Evolutionary conservation across 306 rosid species (phyloP), one percentile per base, ranked within the genome.

Genomic region (Arachis hypogaea): DNA sequence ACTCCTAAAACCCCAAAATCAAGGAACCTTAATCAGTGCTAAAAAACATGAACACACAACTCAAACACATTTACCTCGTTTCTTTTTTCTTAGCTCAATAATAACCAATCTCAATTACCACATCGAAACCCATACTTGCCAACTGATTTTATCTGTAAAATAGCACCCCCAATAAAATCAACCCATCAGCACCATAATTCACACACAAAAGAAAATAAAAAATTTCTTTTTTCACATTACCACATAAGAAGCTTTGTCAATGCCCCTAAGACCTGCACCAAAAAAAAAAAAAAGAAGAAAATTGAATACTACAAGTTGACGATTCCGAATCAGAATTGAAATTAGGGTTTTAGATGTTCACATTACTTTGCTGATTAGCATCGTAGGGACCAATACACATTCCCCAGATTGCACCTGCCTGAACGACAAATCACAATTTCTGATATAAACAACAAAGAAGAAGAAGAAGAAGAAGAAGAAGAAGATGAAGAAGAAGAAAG

Each of bases 341-440:
- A 18, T n/a, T 42, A 38, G 22, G 11, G 4, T 36, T 6, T n/a
- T 28, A 22, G 73, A 77, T 43, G 9, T 0, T 33, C 51, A 29
- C 5, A 51, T 65, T 40, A 88, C 99, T 93, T 40, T 78, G 80
- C 60, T 66, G 72, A 77, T 83, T 85, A 82, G 99, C 92, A 3
- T 94, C 86, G 71, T 82, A 85, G 40, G 99, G 99, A 73, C 85
- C 92, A 62, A 72, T 7, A 78, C 97, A 92, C 50, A 90, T 55
- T 6, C 97, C 99, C 96, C 97, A 94, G 45, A 94, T 79, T 18
- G 87, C 93, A 76, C 96, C 96, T 0, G 96, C 97, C 99, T 94
- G 93, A 88, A 79, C 58, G 50, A 52, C 16, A 60, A 58, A 54
- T 75, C 14, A 58, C 4, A 72, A 33, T 9, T 46, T 80, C 12